Evolutionary conservation across 2,329 filamentous ascomycete genomes (phyloP).

Genomic region (Thielaviopsis punctulata): DNA sequence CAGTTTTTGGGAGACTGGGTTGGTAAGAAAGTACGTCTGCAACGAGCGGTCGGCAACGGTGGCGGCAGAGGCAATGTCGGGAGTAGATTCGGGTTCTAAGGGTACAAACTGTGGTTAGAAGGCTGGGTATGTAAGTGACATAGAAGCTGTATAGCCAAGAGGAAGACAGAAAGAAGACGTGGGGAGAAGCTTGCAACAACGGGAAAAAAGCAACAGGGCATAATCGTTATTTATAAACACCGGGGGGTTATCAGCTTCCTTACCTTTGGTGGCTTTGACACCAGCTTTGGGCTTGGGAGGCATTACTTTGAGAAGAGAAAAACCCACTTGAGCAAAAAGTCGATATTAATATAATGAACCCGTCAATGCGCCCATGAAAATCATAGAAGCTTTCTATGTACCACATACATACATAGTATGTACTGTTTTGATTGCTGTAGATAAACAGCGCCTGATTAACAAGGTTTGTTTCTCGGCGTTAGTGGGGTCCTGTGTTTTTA

Average conservation of each 20-base stretch:
- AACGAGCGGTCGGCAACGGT: conserved; percentile 32
- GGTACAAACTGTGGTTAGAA: background rate
- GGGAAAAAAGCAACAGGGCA: no score
- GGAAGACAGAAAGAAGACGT: background rate
- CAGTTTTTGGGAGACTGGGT: conserved; percentile 29
- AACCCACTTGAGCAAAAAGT: background rate
- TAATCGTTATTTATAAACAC: no score
- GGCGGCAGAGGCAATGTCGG: conserved; percentile 16
- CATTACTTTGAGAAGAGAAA: conserved; percentile 17
- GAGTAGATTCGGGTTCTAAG: conserved; percentile 18
- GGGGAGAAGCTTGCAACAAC: no score
- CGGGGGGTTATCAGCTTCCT: conserved; percentile 2
- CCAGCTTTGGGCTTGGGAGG: conserved; percentile 22
- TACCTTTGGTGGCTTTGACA: conserved; percentile 19
- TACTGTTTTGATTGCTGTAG: background rate
- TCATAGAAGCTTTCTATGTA: no score
- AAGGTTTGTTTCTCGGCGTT: background rate
- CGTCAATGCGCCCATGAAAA: background rate
- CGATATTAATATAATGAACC: background rate
- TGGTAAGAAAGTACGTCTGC: conserved; percentile 31
- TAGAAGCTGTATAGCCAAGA: background rate
- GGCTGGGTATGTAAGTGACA: background rate
- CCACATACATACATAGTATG: background rate
- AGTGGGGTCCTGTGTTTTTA: background rate
- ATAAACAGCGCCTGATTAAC: background rate